These are phyloP conservation scores for Trichoderma oligosporum DNA, from an alignment of 2,329 filamentous ascomycete species.

Conservation along the genomic window DNA sequence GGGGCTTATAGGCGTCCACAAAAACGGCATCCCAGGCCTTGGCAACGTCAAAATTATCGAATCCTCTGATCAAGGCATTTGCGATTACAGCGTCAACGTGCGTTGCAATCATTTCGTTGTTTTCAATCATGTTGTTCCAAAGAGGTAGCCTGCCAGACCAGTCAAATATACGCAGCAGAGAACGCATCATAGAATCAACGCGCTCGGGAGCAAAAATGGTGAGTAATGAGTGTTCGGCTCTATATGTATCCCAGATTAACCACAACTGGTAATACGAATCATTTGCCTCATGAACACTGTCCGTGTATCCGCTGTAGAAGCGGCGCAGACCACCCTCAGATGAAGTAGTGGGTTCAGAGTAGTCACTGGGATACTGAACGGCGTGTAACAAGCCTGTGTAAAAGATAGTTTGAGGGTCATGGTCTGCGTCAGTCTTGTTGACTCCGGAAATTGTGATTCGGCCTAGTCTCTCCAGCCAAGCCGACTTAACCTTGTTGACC, in stretches of 20 bases:
- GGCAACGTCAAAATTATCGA: conserved; percentile 39
- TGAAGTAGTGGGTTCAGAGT: conserved; percentile 39
- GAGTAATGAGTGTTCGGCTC: conserved; percentile 44
- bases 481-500: conserved; percentile 38
- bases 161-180: conserved; percentile 43
- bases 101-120: conserved; percentile 49
- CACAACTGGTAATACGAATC: conserved; percentile 49
- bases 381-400: conserved; percentile 46
- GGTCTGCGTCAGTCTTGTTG: conserved; percentile 38
- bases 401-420: conserved; percentile 44
- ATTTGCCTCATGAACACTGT: conserved; percentile 38
- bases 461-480: conserved; percentile 45
- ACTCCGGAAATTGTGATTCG: conserved; percentile 41
- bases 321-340: conserved; percentile 25
- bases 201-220: conserved; percentile 45
- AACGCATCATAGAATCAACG: conserved; percentile 46
- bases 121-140: conserved; percentile 49
- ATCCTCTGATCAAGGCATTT: conserved; percentile 43
- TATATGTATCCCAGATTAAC: conserved; percentile 49
- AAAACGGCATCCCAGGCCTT: conserved; percentile 43
- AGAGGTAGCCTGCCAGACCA: conserved; percentile 46
- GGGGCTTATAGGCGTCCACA: conserved; percentile 44
- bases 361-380: conserved; percentile 46
- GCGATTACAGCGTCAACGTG: conserved; percentile 46
- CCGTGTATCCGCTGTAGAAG: conserved; percentile 47